phyloP scores from a whole-genome alignment of 1,284 basidiomycete genomes.

The Fistulinella staudtii region DNA sequence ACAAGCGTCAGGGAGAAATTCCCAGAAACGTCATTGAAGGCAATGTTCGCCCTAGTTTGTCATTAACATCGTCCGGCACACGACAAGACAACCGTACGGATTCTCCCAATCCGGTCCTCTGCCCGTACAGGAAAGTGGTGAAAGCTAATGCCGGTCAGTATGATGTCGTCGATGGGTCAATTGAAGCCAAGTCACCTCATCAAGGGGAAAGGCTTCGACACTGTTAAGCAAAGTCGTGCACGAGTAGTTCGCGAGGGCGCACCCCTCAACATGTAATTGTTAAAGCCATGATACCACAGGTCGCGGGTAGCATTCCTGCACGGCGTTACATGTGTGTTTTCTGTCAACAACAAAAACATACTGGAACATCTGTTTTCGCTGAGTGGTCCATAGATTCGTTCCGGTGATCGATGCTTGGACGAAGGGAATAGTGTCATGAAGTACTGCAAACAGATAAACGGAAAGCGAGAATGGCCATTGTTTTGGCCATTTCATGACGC shows the following conservation, averaged over 20 bases:
- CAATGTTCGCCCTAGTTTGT: conserved; percentile 56
- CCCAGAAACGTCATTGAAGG: conserved; percentile 80
- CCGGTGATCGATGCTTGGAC: conserved; percentile 32
- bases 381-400: conserved; percentile 50
- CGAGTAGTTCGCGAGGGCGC: conserved; percentile 21
- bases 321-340: conserved; percentile 2
- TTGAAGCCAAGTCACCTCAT: conserved; percentile 52
- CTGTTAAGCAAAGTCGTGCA: conserved; percentile 5
- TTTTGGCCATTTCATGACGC: conserved; percentile 61
- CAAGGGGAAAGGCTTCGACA: conserved; percentile 69
- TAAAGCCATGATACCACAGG: conserved; percentile 80
- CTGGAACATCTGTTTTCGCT: conserved; percentile 61
- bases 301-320: conserved; percentile 64
- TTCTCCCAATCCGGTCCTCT: conserved; percentile 77
- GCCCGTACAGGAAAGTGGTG: conserved; percentile 81
- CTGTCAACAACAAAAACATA: conserved; percentile 29
- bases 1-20: conserved; percentile 83
- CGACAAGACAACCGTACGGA: conserved; percentile 49
- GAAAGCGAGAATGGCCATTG: conserved; percentile 58
- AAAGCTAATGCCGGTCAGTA: conserved; percentile 49
- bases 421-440: conserved; percentile 26
- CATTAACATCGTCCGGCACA: conserved; percentile 8
- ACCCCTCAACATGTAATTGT: conserved; percentile 79
- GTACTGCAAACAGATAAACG: conserved; percentile 41
- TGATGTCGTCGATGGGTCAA: neutral